Conservation (phyloP, 2,329 filamentous ascomycete species). For the Aureobasidium sp. region DNA sequence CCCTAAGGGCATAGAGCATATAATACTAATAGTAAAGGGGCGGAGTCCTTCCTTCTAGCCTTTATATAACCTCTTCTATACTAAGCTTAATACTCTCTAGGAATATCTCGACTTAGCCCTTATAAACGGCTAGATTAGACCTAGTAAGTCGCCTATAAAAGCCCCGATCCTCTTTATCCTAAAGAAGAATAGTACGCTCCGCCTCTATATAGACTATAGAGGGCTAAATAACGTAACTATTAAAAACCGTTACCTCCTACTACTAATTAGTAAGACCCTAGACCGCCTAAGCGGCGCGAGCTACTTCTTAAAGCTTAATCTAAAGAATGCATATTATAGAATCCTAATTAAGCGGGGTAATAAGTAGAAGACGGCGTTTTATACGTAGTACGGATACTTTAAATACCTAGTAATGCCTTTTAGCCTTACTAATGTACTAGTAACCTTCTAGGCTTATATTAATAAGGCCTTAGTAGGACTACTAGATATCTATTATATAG, state of each 20-base stretch:
- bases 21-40: background rate
- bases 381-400: constrained; percentile 22
- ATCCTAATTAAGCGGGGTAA: constrained; percentile 23
- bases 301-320: constrained; percentile 23
- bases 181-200: constrained; percentile 19
- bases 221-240: constrained; percentile 27
- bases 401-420: constrained; percentile 26
- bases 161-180: constrained; percentile 19
- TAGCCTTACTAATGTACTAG: constrained; percentile 20
- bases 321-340: constrained; percentile 22
- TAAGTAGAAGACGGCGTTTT: constrained; percentile 22
- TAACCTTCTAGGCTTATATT: constrained; percentile 26
- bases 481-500: constrained; percentile 20
- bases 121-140: background rate
- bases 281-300: constrained; percentile 18
- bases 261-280: constrained; percentile 23
- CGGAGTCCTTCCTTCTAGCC: background rate
- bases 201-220: constrained; percentile 28
- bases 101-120: background rate
- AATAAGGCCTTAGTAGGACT: constrained; percentile 19
- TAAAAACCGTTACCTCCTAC: constrained; percentile 28
- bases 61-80: background rate
- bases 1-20: background rate
- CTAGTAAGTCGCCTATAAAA: background rate
- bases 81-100: background rate